Conservation (phyloP, 2,329 filamentous ascomycete genomes). For the Nemania diffusa region DNA sequence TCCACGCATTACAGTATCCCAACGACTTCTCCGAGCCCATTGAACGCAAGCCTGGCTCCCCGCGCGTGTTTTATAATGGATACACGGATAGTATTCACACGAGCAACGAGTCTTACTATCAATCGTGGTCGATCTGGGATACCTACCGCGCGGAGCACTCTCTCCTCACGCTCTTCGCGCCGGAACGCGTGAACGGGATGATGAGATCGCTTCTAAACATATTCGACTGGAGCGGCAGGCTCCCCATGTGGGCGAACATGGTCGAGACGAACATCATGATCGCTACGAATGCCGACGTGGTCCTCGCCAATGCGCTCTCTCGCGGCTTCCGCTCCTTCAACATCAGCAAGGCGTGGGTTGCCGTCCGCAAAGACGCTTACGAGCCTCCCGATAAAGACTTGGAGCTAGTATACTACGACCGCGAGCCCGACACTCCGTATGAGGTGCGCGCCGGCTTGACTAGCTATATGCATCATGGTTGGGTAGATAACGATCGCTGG, state of each 20-base stretch:
- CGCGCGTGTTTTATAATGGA: constrained; percentile 56
- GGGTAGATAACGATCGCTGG: constrained; percentile 60
- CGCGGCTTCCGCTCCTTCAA: constrained; percentile 57
- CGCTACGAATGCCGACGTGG: constrained; percentile 59
- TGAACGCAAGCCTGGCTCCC: constrained; percentile 31
- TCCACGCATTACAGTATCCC: constrained; percentile 60
- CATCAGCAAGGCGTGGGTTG: constrained; percentile 56
- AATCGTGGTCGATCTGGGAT: constrained; percentile 63
- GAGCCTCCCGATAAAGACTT: constrained; percentile 57
- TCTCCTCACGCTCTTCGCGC: constrained; percentile 57
- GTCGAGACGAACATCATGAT: constrained; percentile 64
- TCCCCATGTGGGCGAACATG: constrained; percentile 62
- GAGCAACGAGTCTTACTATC: constrained; percentile 58
- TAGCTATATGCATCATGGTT: constrained; percentile 56
- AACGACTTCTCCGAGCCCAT: constrained; percentile 59
- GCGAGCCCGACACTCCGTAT: constrained; percentile 57
- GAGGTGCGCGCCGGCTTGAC: constrained; percentile 59
- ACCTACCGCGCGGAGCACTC: constrained; percentile 61
- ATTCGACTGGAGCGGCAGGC: constrained; percentile 58
- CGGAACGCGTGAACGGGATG: constrained; percentile 59
- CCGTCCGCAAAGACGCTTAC: constrained; percentile 57
- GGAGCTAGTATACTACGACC: constrained; percentile 58
- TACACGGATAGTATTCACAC: constrained; percentile 58
- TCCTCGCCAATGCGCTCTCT: constrained; percentile 58
- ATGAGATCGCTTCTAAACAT: constrained; percentile 58